Evolutionary conservation across 345 rosid genomes (phyloP).

Genomic region (Geranium brycei): DNA sequence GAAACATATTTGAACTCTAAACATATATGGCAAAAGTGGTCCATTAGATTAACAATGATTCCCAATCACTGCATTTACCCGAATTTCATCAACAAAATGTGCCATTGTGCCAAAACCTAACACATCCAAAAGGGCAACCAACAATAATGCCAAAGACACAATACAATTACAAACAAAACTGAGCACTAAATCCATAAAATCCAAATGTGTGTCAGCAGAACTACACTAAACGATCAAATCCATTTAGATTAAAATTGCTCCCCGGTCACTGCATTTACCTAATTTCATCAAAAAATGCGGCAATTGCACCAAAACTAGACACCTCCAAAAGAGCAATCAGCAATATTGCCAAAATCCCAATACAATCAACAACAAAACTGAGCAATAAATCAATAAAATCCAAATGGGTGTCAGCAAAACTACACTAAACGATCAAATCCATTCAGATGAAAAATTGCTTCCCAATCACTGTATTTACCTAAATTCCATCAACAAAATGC

Average conservation of each 20-base stretch:
- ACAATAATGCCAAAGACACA: too few relatives aligned
- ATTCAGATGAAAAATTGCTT: neutral
- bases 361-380: neutral
- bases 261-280: neutral
- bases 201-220: too few relatives aligned
- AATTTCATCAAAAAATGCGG: neutral
- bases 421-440: neutral
- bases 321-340: neutral
- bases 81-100: too few relatives aligned
- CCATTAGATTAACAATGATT: neutral
- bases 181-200: too few relatives aligned
- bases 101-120: too few relatives aligned
- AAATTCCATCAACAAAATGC: too few relatives aligned
- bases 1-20: too few relatives aligned
- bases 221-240: too few relatives aligned
- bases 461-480: too few relatives aligned
- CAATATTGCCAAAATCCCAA: neutral
- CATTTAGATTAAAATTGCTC: neutral
- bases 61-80: too few relatives aligned
- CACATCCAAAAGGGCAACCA: too few relatives aligned
- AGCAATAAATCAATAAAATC: neutral
- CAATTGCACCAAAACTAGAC: neutral
- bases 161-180: neutral
- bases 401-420: neutral
- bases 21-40: neutral